A percentile compares a stretch with the other conserved stretches of the same genome.
phyloP scores from a whole-genome alignment of 2,329 filamentous ascomycete genomes.

The Cercospora sp. region DNA sequence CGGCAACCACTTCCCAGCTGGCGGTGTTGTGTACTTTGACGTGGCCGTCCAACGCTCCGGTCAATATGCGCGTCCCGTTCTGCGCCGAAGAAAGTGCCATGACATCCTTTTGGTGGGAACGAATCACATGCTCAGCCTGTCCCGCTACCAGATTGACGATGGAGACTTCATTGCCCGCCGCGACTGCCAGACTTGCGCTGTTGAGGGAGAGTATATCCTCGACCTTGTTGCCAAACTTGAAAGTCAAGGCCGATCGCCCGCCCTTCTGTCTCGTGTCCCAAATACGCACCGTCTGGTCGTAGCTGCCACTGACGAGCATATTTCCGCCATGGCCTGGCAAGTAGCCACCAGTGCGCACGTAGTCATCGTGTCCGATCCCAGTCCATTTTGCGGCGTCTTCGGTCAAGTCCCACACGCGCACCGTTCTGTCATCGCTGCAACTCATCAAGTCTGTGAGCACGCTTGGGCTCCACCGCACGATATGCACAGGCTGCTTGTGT shows the following conservation, averaged over 20 bases:
- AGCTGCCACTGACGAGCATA: slow-evolving; percentile 84
- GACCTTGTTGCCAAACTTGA: slow-evolving; percentile 88
- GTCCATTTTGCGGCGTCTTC: slow-evolving; percentile 72
- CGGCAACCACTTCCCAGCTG: slow-evolving; percentile 94
- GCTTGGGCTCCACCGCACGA: slow-evolving; percentile 80
- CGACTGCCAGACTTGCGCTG: slow-evolving; percentile 81
- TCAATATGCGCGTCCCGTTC: slow-evolving; percentile 76
- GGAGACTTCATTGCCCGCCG: slow-evolving; percentile 81
- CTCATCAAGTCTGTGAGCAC: slow-evolving; percentile 85
- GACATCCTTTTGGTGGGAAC: slow-evolving; percentile 97
- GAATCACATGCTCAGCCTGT: slow-evolving; percentile 80
- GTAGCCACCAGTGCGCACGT: slow-evolving; percentile 84
- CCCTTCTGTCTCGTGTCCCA: slow-evolving; percentile 83
- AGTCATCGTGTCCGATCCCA: slow-evolving; percentile 86
- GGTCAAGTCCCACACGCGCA: slow-evolving; percentile 91
- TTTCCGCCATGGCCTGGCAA: slow-evolving; percentile 70
- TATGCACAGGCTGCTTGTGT: slow-evolving; percentile 90
- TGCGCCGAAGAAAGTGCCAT: slow-evolving; percentile 82
- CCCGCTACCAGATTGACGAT: slow-evolving; percentile 92
- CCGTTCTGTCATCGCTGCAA: slow-evolving; percentile 87
- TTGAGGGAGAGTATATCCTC: slow-evolving; percentile 85
- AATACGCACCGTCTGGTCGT: slow-evolving; percentile 87
- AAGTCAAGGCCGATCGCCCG: slow-evolving; percentile 75
- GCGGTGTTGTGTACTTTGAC: slow-evolving; percentile 95
- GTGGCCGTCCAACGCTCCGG: slow-evolving; percentile 88